Conservation (phyloP, 2,329 filamentous ascomycete species). For the Penicillium sp. region DNA sequence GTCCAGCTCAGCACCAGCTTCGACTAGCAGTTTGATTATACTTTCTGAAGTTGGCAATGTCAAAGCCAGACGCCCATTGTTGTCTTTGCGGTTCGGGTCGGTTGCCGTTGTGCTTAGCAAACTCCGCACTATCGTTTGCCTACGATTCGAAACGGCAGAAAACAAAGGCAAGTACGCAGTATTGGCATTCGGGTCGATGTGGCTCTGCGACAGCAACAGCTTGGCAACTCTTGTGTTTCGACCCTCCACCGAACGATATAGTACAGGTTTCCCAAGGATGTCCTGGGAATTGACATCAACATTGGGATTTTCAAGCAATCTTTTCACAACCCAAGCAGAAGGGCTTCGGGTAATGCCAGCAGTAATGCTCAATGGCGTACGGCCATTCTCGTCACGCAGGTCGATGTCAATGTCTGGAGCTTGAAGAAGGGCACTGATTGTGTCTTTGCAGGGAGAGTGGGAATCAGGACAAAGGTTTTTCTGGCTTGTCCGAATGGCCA, state of each 20-base stretch:
- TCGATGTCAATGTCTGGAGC: background rate
- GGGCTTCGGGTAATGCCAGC: background rate
- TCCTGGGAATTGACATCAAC: background rate
- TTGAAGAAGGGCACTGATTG: background rate
- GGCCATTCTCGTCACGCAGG: background rate
- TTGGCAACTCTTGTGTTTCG: background rate
- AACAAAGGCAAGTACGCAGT: background rate
- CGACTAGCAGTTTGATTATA: background rate
- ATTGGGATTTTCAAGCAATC: background rate
- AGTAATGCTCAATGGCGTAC: background rate
- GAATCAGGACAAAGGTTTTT: accelerated
- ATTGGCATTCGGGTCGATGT: background rate
- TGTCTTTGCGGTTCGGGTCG: background rate
- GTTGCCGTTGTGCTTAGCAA: background rate
- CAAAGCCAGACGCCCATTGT: background rate
- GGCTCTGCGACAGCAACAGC: background rate
- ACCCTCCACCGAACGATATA: background rate
- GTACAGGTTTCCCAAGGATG: background rate
- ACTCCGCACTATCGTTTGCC: background rate
- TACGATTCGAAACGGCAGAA: background rate
- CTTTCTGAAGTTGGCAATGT: background rate
- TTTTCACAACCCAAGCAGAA: background rate
- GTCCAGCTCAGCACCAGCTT: background rate
- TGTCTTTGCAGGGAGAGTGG: background rate
- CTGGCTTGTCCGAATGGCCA: background rate